Percentiles rank a stretch among this genome's conserved stretches.
Conservation (phyloP, 805 yeast genomes). For the Candida germanica region DNA sequence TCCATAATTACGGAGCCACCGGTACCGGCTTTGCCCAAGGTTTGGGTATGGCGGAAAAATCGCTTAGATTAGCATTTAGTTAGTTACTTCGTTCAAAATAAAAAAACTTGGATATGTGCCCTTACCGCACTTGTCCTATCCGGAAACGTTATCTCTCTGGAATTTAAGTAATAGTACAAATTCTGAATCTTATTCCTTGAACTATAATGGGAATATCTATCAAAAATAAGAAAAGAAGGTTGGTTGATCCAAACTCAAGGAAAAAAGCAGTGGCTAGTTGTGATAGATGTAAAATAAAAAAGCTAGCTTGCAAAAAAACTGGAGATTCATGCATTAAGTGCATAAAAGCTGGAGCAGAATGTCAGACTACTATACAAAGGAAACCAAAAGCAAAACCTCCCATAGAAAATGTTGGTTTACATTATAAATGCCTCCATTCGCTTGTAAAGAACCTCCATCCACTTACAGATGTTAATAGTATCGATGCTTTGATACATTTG, state of each 20-base stretch:
- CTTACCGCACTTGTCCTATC: no score
- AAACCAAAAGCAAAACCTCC: constrained; percentile 42
- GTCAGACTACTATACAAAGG: constrained; percentile 20
- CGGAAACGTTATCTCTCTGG: no score
- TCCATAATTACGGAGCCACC: constrained; percentile 72
- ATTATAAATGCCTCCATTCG: constrained; percentile 39
- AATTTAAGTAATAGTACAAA: no score
- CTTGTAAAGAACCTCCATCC: constrained; percentile 43
- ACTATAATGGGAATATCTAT: no score
- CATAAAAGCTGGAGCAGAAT: not conserved
- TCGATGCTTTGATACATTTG: constrained; percentile 19
- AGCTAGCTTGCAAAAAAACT: constrained; percentile 2
- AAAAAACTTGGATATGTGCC: no score
- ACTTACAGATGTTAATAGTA: constrained; percentile 40
- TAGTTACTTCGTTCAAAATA: no score
- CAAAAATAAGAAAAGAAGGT: not conserved
- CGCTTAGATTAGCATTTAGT: constrained; percentile 29
- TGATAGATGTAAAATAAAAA: constrained; percentile 3
- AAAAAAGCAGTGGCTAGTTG: constrained; percentile 3
- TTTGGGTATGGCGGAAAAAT: constrained; percentile 52
- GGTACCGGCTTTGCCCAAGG: constrained; percentile 70
- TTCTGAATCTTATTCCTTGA: no score
- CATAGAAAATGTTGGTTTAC: constrained; percentile 40
- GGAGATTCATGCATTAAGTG: not conserved
- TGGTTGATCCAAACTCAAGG: not conserved